phyloP scores from a whole-genome alignment of 2,329 filamentous ascomycete species.

The Corynespora cassiicola region DNA sequence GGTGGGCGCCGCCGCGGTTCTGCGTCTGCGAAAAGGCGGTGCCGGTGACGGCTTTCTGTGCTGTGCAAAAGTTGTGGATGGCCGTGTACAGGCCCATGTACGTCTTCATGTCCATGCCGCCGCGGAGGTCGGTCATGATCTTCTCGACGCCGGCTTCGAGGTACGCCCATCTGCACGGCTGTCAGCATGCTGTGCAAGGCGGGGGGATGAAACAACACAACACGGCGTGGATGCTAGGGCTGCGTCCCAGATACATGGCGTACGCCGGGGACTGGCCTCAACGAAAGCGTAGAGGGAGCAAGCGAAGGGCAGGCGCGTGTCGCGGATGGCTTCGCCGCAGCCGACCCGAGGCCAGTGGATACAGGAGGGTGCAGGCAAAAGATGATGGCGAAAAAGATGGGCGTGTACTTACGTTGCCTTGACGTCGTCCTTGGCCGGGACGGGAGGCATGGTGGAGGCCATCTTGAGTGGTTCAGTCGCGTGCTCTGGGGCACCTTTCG shows the following conservation, averaged over 20 bases:
- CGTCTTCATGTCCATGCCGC: conserved; percentile 92
- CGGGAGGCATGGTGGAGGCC: conserved; percentile 47
- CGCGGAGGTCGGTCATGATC: conserved; percentile 91
- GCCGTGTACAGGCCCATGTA: conserved; percentile 98
- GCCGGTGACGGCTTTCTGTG: conserved; percentile 85
- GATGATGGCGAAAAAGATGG: neutral
- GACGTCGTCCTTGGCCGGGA: conserved; percentile 64
- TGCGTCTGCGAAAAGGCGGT: conserved; percentile 55
- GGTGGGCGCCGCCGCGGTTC: conserved; percentile 86
- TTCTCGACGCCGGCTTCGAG: conserved; percentile 86
- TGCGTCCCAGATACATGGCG: too few species aligned
- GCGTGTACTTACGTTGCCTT: conserved; percentile 63
- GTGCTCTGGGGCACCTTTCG: conserved; percentile 42
- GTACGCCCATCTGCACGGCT: conserved; percentile 79
- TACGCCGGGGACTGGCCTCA: too few species aligned
- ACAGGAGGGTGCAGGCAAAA: conserved; percentile 1
- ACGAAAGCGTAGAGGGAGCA: too few species aligned
- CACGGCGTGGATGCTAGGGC: too few species aligned
- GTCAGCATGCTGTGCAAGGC: conserved; percentile 20
- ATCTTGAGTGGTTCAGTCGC: conserved; percentile 35
- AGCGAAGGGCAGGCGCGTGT: too few species aligned
- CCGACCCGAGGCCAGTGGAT: neutral
- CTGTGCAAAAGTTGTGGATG: conserved; percentile 99
- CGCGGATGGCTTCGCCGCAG: too few species aligned
- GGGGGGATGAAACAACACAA: too few species aligned